Base-by-base conservation (phyloP, 2,329 filamentous ascomycete species). In the Aspergillus sp. region DNA sequence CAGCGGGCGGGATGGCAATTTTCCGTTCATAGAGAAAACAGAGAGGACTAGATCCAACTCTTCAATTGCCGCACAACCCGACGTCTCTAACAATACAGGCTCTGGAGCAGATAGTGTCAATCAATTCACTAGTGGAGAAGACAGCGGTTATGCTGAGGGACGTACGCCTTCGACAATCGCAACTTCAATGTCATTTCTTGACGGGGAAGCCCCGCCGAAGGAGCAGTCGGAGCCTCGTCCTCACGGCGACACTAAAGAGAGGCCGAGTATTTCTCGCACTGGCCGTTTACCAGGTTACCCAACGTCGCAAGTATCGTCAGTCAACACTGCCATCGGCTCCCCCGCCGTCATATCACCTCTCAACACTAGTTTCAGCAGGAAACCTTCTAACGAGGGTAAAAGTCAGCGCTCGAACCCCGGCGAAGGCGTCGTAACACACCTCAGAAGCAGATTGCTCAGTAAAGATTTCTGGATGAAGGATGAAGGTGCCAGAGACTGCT, bases 381-480 rank as follows among this genome's bases (percentile, higher is more conserved):
- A 61, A 28, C 57, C 59, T 19, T 59, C 56, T 23, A 66, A 66
- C 53, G 61, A 67, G 51, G 65, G 64, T 28, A 63, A 67, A 11
- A 57, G 64, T 28, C 69, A 64, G 49, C 72, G 64, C 23, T 60
- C 66, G 17, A 60, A 69, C 48, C 53, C 57, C 28, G 61, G 65
- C 43, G 71, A 74, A 57, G 66, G 75, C 60, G 77, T 77, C 64
- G 73, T 84, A 57, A 79, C 81, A 54, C 89, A 91, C 68, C 90
- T 97, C 82, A 88, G 90, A 64, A 91, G 92, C 70, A 93, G 94
- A 72, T 89, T 99, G 7, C 80, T 98, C 50, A 96, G 91, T 74
- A 95, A 93, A 72, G 93, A 98, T 69, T 98, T 97, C 70, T 98
- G 94, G 95, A 99, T 99, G 95, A 91, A 93, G 62, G 95, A 99